Evolutionary conservation across 139 green algal species (phyloP), one percentile per base, ranked within the genome.

Genomic region (Pleodorina starrii): DNA sequence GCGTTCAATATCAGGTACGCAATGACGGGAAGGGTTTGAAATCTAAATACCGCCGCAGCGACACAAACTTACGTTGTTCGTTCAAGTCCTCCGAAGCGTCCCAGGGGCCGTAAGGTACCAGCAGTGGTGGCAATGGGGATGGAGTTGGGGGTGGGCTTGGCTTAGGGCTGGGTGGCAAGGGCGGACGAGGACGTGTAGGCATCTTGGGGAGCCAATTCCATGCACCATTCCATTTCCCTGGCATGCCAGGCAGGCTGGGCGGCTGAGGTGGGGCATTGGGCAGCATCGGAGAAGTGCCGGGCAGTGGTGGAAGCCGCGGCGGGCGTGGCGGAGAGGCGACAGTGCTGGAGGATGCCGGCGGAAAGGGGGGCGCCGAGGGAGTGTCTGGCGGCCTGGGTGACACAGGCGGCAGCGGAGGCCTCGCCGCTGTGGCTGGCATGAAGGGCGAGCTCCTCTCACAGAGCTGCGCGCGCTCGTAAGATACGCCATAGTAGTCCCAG

Each of bases 61-160:
- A 69, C 48, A 57, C 48, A 21, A 57, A n/a, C 79, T 75, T 72
- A 75, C 79, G 79, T 51, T 86, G 79, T 29, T 86, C 79, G 14
- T 86, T 86, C 6, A 86, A 14, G 59, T 86, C 79, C 1, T 86
- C 25, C 0, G 4, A 6, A 0, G 40, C 40, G 27, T 32, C 10
- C 79, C 79, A 86, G 0, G 77, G 77, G 0, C 77, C 77, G 48
- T 10, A 57, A 32, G 57, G 57, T 68, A 17, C 14, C 29, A n/a
- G 57, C 57, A 9, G 57, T 17, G 57, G 57, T 17, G 57, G 23
- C 14, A n/a, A n/a, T 68, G 69, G 69, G 12, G 69, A 7, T 48
- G 36, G 10, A 32, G 69, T 35, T 48, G 69, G 21, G 10, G 32
- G 69, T 46, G 35, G 69, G 36, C 5, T 5, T 42, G 36, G 69